Conservation (phyloP, 768 basidiomycete genomes). For the Tulasnella sp. region DNA sequence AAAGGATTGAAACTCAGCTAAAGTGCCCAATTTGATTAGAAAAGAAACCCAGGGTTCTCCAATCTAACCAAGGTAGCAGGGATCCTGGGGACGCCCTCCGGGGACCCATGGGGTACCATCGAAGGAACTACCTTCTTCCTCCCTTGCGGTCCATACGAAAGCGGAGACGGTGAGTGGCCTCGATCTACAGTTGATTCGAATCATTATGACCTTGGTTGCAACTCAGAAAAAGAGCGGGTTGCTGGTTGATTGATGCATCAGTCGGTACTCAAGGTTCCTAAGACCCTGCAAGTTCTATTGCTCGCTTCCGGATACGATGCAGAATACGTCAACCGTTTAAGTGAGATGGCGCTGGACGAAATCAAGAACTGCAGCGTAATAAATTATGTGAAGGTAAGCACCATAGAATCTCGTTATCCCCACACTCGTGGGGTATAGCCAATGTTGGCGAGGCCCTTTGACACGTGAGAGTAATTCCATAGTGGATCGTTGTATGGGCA, state of each 20-base stretch:
- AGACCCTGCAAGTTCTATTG: background rate
- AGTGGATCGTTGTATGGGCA: background rate
- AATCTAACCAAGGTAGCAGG: background rate
- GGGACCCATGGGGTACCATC: background rate
- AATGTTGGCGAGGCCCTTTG: background rate
- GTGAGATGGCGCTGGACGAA: background rate
- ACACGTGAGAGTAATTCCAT: background rate
- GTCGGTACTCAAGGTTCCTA: background rate
- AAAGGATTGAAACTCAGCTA: too few species aligned
- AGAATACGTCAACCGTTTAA: background rate
- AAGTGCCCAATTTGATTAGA: background rate
- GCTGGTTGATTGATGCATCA: background rate
- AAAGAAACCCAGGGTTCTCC: background rate
- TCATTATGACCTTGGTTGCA: too few species aligned
- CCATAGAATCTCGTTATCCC: background rate
- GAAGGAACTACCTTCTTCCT: background rate
- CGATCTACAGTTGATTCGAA: too few species aligned
- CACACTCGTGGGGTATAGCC: too few species aligned
- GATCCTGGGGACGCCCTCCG: background rate
- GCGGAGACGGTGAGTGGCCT: background rate
- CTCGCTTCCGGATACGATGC: background rate
- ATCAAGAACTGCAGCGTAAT: background rate
- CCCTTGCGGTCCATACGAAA: background rate
- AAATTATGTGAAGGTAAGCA: background rate
- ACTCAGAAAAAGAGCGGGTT: background rate